phyloP scores from a whole-genome alignment of 2,329 filamentous ascomycete genomes.

The Nemania diffusa region DNA sequence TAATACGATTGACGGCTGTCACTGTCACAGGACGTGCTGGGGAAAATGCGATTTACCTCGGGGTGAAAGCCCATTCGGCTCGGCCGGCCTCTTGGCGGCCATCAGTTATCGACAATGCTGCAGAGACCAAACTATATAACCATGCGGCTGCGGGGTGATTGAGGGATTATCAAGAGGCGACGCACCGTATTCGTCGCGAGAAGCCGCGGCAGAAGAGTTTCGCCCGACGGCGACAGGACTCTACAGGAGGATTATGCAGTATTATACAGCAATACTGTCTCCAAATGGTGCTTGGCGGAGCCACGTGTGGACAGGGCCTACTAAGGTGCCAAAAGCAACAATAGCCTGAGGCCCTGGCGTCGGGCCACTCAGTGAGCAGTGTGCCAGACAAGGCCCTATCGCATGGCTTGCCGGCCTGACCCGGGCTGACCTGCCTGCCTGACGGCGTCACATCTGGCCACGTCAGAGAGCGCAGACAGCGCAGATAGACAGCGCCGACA shows the following conservation, averaged over 20 bases:
- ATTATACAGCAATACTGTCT: not conserved
- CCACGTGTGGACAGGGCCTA: slow-evolving; percentile 35
- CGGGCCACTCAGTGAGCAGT: slow-evolving; percentile 25
- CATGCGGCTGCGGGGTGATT: slow-evolving; percentile 25
- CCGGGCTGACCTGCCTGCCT: slow-evolving; percentile 36
- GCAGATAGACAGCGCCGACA: no score
- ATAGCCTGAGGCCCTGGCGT: slow-evolving; percentile 30
- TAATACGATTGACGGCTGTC: not conserved
- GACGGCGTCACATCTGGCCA: slow-evolving; percentile 34
- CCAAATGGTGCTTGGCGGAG: slow-evolving; percentile 33
- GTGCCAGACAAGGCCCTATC: slow-evolving; percentile 24
- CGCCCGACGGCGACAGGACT: slow-evolving; percentile 15
- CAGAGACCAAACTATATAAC: slow-evolving; percentile 27
- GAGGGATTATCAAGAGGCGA: slow-evolving; percentile 19
- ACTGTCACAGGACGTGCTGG: slow-evolving; percentile 13
- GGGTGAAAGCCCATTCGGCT: slow-evolving; percentile 25
- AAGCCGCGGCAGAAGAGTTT: slow-evolving; percentile 20
- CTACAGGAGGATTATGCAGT: not conserved
- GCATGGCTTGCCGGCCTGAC: slow-evolving; percentile 34
- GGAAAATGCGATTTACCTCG: slow-evolving; percentile 7
- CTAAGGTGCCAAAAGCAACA: slow-evolving; percentile 22
- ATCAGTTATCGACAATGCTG: slow-evolving; percentile 16
- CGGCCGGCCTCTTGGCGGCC: slow-evolving; percentile 23
- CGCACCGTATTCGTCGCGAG: slow-evolving; percentile 25
- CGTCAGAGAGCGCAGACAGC: slow-evolving; percentile 36